Percentiles rank a stretch among this genome's conserved stretches.
These are phyloP conservation scores for Fusarium tjaetaba DNA, from an alignment of 2,329 filamentous ascomycete genomes.

Conservation along the genomic window DNA sequence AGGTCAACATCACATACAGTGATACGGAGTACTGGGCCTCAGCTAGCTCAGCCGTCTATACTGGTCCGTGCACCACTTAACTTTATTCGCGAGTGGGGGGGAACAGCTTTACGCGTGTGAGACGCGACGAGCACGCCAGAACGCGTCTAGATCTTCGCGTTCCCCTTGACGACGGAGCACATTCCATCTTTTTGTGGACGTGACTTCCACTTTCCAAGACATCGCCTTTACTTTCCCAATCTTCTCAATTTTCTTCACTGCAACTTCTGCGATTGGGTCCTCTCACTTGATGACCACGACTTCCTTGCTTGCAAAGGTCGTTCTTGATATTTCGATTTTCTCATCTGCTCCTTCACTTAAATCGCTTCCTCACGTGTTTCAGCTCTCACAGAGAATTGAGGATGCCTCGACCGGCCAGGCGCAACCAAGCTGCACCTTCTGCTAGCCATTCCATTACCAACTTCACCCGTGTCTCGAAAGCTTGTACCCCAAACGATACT, in stretches of 20 bases:
- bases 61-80: slow-evolving; percentile 2
- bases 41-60: too few relatives aligned
- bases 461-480: slow-evolving; percentile 62
- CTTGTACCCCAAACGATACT: slow-evolving; percentile 38
- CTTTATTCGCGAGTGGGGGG: background rate
- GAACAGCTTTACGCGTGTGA: slow-evolving; percentile 16
- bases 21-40: too few relatives aligned
- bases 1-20: background rate
- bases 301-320: slow-evolving; percentile 6
- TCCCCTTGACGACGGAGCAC: slow-evolving; percentile 35
- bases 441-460: slow-evolving; percentile 50
- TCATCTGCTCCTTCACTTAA: background rate
- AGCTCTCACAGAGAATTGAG: slow-evolving; percentile 3
- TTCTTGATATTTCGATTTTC: background rate
- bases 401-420: slow-evolving; percentile 44
- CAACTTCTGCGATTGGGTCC: slow-evolving; percentile 2
- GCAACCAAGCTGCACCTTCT: slow-evolving; percentile 35
- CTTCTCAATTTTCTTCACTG: background rate
- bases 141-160: slow-evolving; percentile 23
- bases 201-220: slow-evolving; percentile 20
- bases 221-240: slow-evolving; percentile 17
- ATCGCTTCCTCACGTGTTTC: background rate
- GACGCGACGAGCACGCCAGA: background rate
- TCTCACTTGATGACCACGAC: background rate
- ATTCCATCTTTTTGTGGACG: slow-evolving; percentile 15